phyloP scores from a whole-genome alignment of 441 rosid species.

The Gossypium armourianum region DNA sequence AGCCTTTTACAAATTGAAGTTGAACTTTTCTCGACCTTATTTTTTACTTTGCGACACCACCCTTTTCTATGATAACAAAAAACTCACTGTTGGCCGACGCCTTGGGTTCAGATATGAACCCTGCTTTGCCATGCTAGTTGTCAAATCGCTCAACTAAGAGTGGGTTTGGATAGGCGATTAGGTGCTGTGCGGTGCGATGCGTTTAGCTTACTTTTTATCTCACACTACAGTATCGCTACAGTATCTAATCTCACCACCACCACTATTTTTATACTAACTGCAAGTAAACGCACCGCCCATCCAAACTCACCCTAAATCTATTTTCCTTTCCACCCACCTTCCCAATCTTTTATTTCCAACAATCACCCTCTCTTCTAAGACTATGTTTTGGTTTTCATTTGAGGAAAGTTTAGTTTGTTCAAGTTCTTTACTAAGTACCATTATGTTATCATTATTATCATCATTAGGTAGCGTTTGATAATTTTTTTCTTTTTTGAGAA shows the following conservation, averaged over 20 bases:
- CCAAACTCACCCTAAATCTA: background rate
- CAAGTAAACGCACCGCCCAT: no score
- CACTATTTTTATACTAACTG: no score
- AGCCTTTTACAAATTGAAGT: background rate
- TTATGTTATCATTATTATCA: no score
- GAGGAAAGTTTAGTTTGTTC: background rate
- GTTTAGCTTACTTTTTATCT: no score
- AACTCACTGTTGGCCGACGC: background rate
- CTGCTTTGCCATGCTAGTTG: conserved; percentile 11
- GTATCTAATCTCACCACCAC: no score
- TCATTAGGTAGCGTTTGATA: background rate
- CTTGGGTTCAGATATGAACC: conserved; percentile 15
- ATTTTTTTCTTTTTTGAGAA: no score
- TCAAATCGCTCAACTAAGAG: background rate
- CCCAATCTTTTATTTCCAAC: background rate
- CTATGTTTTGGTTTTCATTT: background rate
- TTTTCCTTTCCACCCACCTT: background rate
- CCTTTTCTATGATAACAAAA: background rate
- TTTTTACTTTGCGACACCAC: conserved; percentile 12
- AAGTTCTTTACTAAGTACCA: background rate
- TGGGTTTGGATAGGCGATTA: no score
- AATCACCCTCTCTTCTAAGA: background rate
- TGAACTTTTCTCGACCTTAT: background rate
- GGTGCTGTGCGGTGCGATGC: no score
- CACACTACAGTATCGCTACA: no score